These are phyloP conservation scores for Fomitopsis schrenkii DNA, from an alignment of 1,284 basidiomycete species.

Conservation along the genomic window DNA sequence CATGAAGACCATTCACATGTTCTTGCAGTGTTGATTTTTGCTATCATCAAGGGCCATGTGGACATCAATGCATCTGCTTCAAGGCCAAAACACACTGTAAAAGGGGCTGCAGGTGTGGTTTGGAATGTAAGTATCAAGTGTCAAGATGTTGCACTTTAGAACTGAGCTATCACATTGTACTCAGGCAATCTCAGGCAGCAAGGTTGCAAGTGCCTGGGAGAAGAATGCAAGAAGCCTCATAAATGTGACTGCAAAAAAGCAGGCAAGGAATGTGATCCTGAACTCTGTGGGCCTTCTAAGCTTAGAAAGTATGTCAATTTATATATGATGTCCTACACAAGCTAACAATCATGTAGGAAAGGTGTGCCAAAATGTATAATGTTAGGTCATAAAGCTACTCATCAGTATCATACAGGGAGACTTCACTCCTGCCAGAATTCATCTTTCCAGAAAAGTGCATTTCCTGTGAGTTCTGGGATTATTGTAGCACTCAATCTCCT, in stretches of 20 bases:
- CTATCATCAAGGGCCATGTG: slow-evolving; percentile 37
- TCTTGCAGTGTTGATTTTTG: slow-evolving; percentile 32
- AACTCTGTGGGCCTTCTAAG: slow-evolving; percentile 8
- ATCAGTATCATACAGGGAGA: not conserved
- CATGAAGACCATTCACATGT: not conserved
- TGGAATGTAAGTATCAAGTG: slow-evolving; percentile 27
- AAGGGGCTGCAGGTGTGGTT: slow-evolving; percentile 16
- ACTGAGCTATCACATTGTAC: not conserved
- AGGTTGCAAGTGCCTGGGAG: slow-evolving; percentile 37
- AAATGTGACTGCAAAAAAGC: slow-evolving; percentile 32
- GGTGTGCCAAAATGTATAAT: not conserved
- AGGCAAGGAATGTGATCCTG: slow-evolving; percentile 40
- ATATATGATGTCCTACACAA: not conserved
- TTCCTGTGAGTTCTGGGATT: not conserved
- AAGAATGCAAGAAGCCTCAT: slow-evolving; percentile 6
- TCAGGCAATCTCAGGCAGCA: slow-evolving; percentile 34
- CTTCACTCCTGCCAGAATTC: not conserved
- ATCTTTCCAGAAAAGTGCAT: not conserved
- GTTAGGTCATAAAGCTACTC: not conserved
- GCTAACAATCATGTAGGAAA: not conserved
- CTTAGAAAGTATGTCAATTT: not conserved
- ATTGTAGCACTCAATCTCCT: no score
- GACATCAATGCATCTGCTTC: slow-evolving; percentile 32
- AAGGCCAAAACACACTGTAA: slow-evolving; percentile 16
- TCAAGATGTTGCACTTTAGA: not conserved